Evolutionary conservation across 2,329 filamentous ascomycete species (phyloP).

Genomic region (Paracoccidioides brasiliensis): DNA sequence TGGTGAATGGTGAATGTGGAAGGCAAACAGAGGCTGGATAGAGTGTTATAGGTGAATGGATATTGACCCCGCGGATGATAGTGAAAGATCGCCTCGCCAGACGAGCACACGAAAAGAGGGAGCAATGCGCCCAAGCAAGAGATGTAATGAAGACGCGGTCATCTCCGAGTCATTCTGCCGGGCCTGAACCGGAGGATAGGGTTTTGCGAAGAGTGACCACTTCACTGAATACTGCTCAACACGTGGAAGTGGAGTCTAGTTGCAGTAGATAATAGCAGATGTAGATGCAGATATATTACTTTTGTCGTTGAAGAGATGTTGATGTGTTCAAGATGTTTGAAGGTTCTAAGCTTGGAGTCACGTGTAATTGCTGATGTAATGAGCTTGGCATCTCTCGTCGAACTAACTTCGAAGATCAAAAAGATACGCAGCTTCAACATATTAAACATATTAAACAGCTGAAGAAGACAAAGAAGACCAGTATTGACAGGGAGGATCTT

Average conservation of each 20-base stretch:
- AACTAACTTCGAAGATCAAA: too few relatives aligned
- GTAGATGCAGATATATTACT: neutral
- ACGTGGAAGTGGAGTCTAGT: neutral
- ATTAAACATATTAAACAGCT: too few relatives aligned
- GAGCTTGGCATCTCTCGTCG: too few relatives aligned
- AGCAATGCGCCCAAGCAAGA: conserved; percentile 25
- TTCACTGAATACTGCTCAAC: too few relatives aligned
- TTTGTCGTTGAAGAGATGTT: neutral
- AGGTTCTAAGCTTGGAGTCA: neutral
- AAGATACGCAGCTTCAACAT: too few relatives aligned
- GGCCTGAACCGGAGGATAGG: neutral
- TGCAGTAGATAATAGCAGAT: neutral
- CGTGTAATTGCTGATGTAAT: neutral
- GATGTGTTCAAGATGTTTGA: neutral
- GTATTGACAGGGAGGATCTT: too few relatives aligned
- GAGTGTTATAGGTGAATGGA: conserved; percentile 1
- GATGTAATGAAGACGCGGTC: conserved; percentile 1
- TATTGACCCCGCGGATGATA: conserved; percentile 15
- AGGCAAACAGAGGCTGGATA: neutral
- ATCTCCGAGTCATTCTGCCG: conserved; percentile 4
- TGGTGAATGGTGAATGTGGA: conserved; percentile 19
- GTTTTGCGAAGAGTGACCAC: neutral
- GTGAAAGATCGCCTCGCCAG: conserved; percentile 10
- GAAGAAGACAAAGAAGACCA: too few relatives aligned
- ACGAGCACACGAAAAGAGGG: conserved; percentile 14